These are phyloP conservation scores for Kodamaea kaohsiungensis DNA, from an alignment of 805 yeast species.

Conservation along the genomic window DNA sequence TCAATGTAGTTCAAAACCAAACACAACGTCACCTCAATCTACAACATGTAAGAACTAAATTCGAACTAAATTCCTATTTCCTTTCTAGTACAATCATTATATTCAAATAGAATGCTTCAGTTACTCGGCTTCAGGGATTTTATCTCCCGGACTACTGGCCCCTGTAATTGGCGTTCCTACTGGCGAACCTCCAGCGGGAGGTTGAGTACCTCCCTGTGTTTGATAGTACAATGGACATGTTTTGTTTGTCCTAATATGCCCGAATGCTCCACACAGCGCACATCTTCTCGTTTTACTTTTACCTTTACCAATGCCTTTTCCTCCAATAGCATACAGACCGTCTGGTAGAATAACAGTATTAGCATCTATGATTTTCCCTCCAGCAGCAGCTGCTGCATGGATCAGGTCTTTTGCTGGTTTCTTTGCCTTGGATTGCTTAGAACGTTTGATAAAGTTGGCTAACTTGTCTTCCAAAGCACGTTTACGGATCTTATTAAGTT, in stretches of 20 bases:
- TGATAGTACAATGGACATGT: constrained; percentile 80
- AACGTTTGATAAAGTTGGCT: constrained; percentile 76
- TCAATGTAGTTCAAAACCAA: too few species aligned
- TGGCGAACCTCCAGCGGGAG: not conserved
- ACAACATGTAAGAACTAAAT: too few species aligned
- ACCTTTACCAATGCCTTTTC: constrained; percentile 71
- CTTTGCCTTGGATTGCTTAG: constrained; percentile 35
- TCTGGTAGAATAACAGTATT: constrained; percentile 46
- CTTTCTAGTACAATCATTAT: too few species aligned
- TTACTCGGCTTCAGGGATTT: not conserved
- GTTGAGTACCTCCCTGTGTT: constrained; percentile 28
- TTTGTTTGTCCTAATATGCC: constrained; percentile 90
- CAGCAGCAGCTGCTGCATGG: constrained; percentile 44
- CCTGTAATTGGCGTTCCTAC: not conserved
- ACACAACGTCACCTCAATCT: too few species aligned
- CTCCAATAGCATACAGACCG: constrained; percentile 50
- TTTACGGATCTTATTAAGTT: constrained; percentile 73
- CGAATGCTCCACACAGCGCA: constrained; percentile 93
- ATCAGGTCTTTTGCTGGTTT: constrained; percentile 35
- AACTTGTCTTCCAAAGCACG: constrained; percentile 79
- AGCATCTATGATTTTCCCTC: constrained; percentile 44
- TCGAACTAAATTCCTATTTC: too few species aligned
- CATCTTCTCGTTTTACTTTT: constrained; percentile 79
- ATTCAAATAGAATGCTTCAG: too few species aligned
- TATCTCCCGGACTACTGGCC: not conserved